phyloP scores from a whole-genome alignment of 768 basidiomycete genomes.

The Albatrellus ellisii region DNA sequence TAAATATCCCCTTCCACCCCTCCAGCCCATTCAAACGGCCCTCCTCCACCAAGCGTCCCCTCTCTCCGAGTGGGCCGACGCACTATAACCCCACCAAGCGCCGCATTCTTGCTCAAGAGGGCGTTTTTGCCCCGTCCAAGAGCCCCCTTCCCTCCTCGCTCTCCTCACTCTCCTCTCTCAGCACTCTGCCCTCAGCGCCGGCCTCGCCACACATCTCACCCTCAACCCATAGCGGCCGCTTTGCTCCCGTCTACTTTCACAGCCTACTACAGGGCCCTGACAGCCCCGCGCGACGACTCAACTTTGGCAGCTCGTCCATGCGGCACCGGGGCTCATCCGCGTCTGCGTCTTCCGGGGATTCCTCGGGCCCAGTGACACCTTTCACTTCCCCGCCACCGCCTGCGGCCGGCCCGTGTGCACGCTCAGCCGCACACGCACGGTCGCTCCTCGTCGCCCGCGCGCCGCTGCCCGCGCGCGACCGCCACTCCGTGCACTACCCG shows the following conservation, averaged over 20 bases:
- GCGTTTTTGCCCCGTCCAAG: conserved; percentile 7
- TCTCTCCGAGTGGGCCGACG: conserved; percentile 9
- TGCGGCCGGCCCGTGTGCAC: not conserved
- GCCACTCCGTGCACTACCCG: conserved; percentile 12
- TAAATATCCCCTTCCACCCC: not conserved
- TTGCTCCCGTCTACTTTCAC: conserved; percentile 2
- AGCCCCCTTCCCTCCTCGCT: conserved; percentile 2
- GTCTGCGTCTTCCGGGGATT: not conserved
- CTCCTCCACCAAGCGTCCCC: conserved; percentile 9
- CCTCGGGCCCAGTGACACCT: not conserved
- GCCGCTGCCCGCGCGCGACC: conserved; percentile 7
- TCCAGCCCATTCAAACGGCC: not conserved
- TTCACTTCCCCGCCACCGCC: conserved; percentile 2
- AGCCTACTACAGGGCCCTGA: not conserved
- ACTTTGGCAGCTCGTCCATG: no score
- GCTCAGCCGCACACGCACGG: not conserved
- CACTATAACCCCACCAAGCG: conserved; percentile 13
- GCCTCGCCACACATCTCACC: no score
- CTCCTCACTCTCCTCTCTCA: not conserved
- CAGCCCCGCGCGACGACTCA: conserved; percentile 1
- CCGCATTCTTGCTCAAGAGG: conserved; percentile 13
- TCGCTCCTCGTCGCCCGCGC: conserved; percentile 9
- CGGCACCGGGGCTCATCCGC: no score
- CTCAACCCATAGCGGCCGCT: not conserved
- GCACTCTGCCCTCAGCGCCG: no score